phyloP scores from a whole-genome alignment of 148 eudicot species.

The Persicaria tinctoria region DNA sequence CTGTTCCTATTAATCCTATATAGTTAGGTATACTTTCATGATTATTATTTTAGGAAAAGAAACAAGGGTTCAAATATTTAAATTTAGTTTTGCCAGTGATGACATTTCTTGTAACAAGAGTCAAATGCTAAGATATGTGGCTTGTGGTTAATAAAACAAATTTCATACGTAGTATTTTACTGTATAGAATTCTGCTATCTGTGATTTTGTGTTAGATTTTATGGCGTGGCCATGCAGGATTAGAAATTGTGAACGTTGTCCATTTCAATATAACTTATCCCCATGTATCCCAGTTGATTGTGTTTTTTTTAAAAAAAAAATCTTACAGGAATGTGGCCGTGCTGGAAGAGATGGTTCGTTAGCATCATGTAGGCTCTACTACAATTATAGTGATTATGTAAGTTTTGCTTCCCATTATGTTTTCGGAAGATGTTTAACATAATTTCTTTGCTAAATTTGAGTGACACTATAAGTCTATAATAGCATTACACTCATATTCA shows the following conservation, averaged over 20 bases:
- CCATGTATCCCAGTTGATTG: constrained; percentile 3
- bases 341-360: constrained; percentile 95
- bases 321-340: constrained; percentile 90
- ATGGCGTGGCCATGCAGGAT: neutral
- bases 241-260: neutral
- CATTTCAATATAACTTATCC: neutral
- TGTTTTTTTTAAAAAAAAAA: neutral
- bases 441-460: no score
- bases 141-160: neutral
- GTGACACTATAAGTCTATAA: no score
- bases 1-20: neutral
- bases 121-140: neutral
- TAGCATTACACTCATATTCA: no score
- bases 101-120: neutral
- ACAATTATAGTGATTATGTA: constrained; percentile 92
- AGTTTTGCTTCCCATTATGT: constrained; percentile 18
- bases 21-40: neutral
- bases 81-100: neutral
- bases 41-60: neutral
- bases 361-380: constrained; percentile 80
- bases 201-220: neutral
- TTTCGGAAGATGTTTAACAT: no score
- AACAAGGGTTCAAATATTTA: neutral
- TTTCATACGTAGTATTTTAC: neutral
- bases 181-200: neutral